A percentile compares a stretch with the other conserved stretches of the same genome.
These are phyloP conservation scores for Houttuynia cordata DNA, from an alignment of 164 flowering plant species.

Conservation along the genomic window DNA sequence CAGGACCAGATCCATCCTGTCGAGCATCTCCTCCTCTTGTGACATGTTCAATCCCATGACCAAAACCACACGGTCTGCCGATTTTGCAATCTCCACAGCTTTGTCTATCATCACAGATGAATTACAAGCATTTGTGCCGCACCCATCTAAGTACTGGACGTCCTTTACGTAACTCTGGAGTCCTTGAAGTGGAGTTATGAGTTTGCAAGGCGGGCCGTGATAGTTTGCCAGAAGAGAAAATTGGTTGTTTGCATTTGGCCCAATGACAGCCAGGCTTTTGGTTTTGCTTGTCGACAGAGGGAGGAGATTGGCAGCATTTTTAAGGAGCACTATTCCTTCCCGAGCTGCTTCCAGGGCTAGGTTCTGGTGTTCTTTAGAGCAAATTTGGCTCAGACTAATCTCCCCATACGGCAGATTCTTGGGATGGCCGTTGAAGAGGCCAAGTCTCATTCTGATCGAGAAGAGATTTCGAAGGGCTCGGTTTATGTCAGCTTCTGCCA, in stretches of 20 bases:
- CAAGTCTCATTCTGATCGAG: constrained; percentile 66
- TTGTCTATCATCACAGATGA: constrained; percentile 20
- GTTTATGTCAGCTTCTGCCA: constrained; percentile 36
- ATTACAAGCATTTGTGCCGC: constrained; percentile 38
- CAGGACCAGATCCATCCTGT: constrained; percentile 41
- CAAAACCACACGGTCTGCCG: constrained; percentile 51
- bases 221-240: constrained; percentile 55
- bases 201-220: constrained; percentile 50
- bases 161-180: constrained; percentile 27
- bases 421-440: constrained; percentile 69
- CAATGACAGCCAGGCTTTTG: constrained; percentile 50
- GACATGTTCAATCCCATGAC: constrained; percentile 73
- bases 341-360: constrained; percentile 63
- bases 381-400: constrained; percentile 29
- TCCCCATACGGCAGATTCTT: constrained; percentile 26
- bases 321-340: constrained; percentile 53
- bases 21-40: constrained; percentile 49
- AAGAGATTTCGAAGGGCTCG: constrained; percentile 73
- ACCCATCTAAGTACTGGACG: constrained; percentile 31
- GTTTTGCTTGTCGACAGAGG: constrained; percentile 34
- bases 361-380: constrained; percentile 37
- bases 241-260: constrained; percentile 55
- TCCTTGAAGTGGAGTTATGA: constrained; percentile 36
- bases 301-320: constrained; percentile 44
- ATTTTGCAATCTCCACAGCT: constrained; percentile 46